Evolutionary conservation across 2,329 filamentous ascomycete genomes (phyloP).

Genomic region (Coniochaeta sp.): DNA sequence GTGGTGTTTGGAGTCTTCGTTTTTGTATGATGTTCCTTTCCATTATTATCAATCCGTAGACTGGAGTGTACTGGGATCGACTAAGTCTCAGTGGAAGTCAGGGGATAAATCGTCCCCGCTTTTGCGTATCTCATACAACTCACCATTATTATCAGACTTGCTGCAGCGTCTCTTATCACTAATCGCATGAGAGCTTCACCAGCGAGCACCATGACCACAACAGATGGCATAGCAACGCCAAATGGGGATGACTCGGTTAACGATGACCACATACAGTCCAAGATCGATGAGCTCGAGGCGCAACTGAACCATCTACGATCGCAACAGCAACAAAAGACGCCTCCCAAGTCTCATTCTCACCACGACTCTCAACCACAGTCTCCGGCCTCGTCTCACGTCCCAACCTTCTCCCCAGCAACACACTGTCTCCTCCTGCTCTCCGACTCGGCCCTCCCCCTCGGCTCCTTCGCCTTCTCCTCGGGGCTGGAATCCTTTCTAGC

Average conservation of each 20-base stretch:
- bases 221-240: neutral
- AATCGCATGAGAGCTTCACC: neutral
- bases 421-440: conserved; percentile 73
- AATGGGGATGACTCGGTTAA: conserved; percentile 8
- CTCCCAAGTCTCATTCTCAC: neutral
- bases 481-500: conserved; percentile 77
- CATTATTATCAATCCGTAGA: neutral
- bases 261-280: conserved; percentile 31
- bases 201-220: neutral
- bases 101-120: neutral
- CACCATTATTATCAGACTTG: no score
- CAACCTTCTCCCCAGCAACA: conserved; percentile 19
- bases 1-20: conserved; percentile 11
- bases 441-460: conserved; percentile 74
- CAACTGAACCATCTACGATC: conserved; percentile 2
- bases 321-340: neutral
- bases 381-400: conserved; percentile 5
- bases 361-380: conserved; percentile 2
- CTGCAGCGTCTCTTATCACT: neutral
- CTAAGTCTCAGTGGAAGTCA: no score
- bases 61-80: neutral
- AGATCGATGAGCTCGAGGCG: conserved; percentile 51
- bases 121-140: neutral
- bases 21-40: neutral
- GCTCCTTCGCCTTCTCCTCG: conserved; percentile 81